Evolutionary conservation across 345 rosid species (phyloP).

Genomic region (Reutealis trisperma): DNA sequence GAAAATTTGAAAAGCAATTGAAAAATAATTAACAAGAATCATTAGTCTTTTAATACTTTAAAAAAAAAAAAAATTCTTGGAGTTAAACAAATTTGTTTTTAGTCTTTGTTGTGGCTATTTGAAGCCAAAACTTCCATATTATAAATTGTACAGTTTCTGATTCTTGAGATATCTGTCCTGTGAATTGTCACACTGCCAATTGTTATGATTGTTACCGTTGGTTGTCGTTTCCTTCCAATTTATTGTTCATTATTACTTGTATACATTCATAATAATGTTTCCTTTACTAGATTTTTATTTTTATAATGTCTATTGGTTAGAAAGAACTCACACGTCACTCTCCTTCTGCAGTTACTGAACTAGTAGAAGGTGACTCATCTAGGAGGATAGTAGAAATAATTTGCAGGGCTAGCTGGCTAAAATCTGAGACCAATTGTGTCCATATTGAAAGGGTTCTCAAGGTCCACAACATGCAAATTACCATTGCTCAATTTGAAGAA

Average conservation of each 20-base stretch:
- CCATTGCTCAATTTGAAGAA: constrained; percentile 57
- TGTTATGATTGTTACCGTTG: constrained; percentile 5
- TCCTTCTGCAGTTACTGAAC: constrained; percentile 49
- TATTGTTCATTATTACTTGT: neutral
- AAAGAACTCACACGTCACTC: neutral
- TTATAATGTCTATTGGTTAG: neutral
- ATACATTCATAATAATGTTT: neutral
- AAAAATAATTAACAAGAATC: neutral
- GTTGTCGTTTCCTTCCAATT: constrained; percentile 15
- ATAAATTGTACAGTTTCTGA: neutral
- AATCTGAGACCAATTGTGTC: constrained; percentile 21
- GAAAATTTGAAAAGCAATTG: neutral
- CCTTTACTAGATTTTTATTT: neutral
- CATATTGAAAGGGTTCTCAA: constrained; percentile 46
- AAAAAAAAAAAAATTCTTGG: neutral
- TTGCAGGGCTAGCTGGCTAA: constrained; percentile 41
- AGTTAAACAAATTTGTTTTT: neutral
- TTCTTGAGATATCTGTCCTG: neutral
- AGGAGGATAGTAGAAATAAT: constrained; percentile 68
- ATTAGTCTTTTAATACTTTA: neutral
- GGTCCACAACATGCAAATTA: constrained; percentile 54
- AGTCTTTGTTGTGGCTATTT: neutral
- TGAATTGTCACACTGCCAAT: constrained; percentile 11
- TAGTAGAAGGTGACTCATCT: constrained; percentile 63
- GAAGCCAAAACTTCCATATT: neutral